Evolutionary conservation across 2,329 filamentous ascomycete species (phyloP), one percentile per base, ranked within the genome.

Genomic region (Pyricularia grisea): DNA sequence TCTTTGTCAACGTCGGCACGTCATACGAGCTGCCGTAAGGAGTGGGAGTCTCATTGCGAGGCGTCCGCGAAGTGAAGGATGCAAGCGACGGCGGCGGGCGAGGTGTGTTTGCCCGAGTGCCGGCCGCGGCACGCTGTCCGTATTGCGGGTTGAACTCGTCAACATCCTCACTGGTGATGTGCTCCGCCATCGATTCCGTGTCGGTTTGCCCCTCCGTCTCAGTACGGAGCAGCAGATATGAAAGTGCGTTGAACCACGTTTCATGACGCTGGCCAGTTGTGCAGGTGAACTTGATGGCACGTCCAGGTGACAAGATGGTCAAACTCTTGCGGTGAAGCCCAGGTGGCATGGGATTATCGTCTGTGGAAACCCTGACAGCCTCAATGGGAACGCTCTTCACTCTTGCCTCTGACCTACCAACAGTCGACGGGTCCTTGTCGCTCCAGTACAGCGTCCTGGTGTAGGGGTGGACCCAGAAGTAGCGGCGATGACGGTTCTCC

Each of bases 381-480:
- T 97, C 93, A 74, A 99, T 98, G 20, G 91, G 88, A 65, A 98
- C 92, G 78, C 93, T 97, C 88, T 98, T 98, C 83, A 82, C 87
- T 74, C 83, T 85, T 69, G 94, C 81, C 79, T 97, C 92, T 12
- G 86, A 81, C 71, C 91, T 89, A 50, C 92, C 92, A 65, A 90
- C 91, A 65, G 84, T 86, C 33, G 92, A 90, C 7, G 95, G 95
- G 77, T 98, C 94, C 68, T 90, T 86, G 73, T 97, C 92, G 77
- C 94, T 97, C 95, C 95, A 99, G 84, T 98, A 98, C 74, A 99
- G 80, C 5, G 94, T 97, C 67, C 94, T 88, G 3, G 94, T 99
- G 79, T 98, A 99, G 0, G 95, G 95, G 77, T 99, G 95, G 27
- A 99, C 92, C 95, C 95, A 99, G 85, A 99, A 99, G 84, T 97